Conservation (phyloP, 78 protist genomes). For the Planoprotostelium fungivorum region DNA sequence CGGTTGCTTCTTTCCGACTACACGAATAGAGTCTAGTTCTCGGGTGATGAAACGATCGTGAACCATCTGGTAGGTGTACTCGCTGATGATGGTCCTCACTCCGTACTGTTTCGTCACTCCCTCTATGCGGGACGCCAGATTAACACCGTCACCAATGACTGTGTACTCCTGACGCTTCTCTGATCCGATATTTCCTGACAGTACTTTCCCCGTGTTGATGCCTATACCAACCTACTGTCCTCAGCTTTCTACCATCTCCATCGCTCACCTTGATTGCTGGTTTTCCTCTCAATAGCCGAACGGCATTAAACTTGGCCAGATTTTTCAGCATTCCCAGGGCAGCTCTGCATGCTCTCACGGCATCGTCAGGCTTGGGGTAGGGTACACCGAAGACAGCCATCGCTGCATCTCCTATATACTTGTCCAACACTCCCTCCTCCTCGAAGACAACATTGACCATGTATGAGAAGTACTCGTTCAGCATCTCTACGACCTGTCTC, state of each 20-base stretch:
- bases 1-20: conserved; percentile 18
- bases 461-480: conserved; percentile 52
- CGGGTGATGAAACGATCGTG: conserved; percentile 39
- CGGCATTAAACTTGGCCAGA: conserved; percentile 1
- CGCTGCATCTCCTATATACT: conserved; percentile 63
- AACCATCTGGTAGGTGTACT: conserved; percentile 29
- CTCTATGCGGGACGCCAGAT: conserved; percentile 60
- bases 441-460: conserved; percentile 44
- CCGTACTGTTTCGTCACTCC: conserved; percentile 50
- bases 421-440: conserved; percentile 50
- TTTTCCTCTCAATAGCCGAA: not conserved
- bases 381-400: conserved; percentile 23
- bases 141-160: conserved; percentile 58
- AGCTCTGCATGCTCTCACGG: conserved; percentile 30
- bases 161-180: conserved; percentile 64
- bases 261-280: conserved; percentile 20
- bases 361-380: conserved; percentile 41
- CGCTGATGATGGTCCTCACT: conserved; percentile 37
- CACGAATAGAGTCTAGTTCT: conserved; percentile 34
- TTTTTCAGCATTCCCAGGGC: conserved; percentile 56
- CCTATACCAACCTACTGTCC: conserved; percentile 46
- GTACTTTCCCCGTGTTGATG: conserved; percentile 58
- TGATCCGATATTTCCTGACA: conserved; percentile 57
- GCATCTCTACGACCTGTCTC: not conserved
- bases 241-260: too few relatives aligned